Percentiles rank a stretch among this genome's conserved stretches.
These are phyloP conservation scores for Chiua virens DNA, from an alignment of 768 basidiomycete species.

Conservation along the genomic window DNA sequence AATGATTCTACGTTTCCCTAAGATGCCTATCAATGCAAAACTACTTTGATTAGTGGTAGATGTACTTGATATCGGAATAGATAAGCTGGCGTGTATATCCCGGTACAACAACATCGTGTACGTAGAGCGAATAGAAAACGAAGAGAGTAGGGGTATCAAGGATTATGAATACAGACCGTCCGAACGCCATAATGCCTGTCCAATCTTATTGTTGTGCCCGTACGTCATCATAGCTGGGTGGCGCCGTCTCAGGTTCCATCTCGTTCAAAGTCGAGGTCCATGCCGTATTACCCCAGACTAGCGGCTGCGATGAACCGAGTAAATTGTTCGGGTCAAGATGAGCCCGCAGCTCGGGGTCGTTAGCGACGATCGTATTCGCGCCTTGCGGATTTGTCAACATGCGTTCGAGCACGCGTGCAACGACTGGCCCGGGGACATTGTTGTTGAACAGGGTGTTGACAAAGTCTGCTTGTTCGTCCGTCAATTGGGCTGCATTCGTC, in stretches of 20 bases:
- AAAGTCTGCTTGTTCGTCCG: slow-evolving; percentile 27
- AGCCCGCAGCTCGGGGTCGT: slow-evolving; percentile 14
- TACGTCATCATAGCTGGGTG: slow-evolving; percentile 24
- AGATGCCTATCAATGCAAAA: too few species aligned
- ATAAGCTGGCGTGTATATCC: not conserved
- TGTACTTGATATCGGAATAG: not conserved
- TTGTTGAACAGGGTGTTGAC: slow-evolving; percentile 24
- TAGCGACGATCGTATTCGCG: slow-evolving; percentile 4
- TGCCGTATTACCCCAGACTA: not conserved
- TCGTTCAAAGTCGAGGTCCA: slow-evolving; percentile 44
- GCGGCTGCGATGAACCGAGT: not conserved
- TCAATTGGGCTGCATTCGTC: slow-evolving; percentile 3
- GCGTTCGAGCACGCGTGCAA: slow-evolving; percentile 27
- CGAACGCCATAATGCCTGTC: too few species aligned
- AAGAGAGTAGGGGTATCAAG: too few species aligned
- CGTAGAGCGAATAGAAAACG: not conserved
- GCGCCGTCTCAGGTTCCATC: slow-evolving; percentile 18
- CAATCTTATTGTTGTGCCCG: slow-evolving; percentile 5
- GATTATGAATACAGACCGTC: too few species aligned
- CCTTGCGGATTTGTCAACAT: slow-evolving; percentile 23
- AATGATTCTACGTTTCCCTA: too few species aligned
- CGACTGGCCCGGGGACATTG: slow-evolving; percentile 26
- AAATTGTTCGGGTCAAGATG: not conserved
- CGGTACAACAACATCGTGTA: not conserved
- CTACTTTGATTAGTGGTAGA: not conserved